A percentile compares a stretch with the other conserved stretches of the same genome.
Conservation (phyloP, 345 rosid species). For the Abelmoschus esculentus region DNA sequence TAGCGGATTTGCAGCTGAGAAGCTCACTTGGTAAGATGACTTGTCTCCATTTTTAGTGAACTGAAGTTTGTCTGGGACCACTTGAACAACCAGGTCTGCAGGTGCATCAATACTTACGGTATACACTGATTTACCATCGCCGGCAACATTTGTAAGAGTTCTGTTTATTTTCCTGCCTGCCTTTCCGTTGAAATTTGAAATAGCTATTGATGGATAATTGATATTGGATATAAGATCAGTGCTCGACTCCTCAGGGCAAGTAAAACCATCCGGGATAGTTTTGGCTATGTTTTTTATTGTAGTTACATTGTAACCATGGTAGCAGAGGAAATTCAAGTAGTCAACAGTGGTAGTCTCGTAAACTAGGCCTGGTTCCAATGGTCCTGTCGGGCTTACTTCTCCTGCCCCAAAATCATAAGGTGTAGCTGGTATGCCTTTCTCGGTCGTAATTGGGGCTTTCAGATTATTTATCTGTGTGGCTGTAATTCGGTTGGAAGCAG, state of each 20-base stretch:
- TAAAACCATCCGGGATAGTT: constrained; percentile 32
- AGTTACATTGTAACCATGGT: constrained; percentile 38
- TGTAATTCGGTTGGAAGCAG: constrained; percentile 16
- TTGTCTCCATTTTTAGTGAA: constrained; percentile 40
- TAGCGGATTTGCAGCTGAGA: constrained; percentile 23
- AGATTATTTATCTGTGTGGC: constrained; percentile 52
- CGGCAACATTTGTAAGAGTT: constrained; percentile 59
- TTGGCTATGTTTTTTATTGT: constrained; percentile 37
- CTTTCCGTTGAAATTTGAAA: constrained; percentile 34
- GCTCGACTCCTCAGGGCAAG: constrained; percentile 47
- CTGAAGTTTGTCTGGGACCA: constrained; percentile 37
- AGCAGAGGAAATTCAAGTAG: constrained; percentile 68
- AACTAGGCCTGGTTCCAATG: constrained; percentile 56
- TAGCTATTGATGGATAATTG: constrained; percentile 72
- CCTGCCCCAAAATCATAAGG: constrained; percentile 68
- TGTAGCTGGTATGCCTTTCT: constrained; percentile 53
- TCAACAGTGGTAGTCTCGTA: constrained; percentile 56
- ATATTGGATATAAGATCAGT: constrained; percentile 42
- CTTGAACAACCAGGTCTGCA: constrained; percentile 29
- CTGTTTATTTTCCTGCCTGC: constrained; percentile 34
- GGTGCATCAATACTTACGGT: constrained; percentile 26
- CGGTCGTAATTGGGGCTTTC: constrained; percentile 43
- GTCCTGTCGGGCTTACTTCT: constrained; percentile 41
- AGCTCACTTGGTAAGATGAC: constrained; percentile 37
- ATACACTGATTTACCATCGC: constrained; percentile 40